Conservation (phyloP, 345 rosid species). For the Angophora floribunda region DNA sequence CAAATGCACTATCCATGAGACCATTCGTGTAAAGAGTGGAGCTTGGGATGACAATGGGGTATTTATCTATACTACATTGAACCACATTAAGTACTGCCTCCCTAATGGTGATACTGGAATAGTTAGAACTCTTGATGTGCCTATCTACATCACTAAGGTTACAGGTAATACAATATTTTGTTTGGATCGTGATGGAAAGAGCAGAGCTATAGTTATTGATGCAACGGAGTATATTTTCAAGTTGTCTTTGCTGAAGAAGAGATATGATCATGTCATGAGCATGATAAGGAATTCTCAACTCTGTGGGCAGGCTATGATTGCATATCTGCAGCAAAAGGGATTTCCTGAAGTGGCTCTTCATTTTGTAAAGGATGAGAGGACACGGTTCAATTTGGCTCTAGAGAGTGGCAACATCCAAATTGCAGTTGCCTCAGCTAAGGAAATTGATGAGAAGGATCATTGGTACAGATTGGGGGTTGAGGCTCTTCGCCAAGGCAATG, state of each 20-base stretch:
- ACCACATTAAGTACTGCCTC: constrained; percentile 86
- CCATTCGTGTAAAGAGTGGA: constrained; percentile 79
- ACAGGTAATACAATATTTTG: constrained; percentile 53
- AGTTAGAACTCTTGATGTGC: constrained; percentile 75
- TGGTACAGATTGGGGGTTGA: constrained; percentile 93
- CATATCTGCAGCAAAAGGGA: constrained; percentile 91
- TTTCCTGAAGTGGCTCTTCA: constrained; percentile 98
- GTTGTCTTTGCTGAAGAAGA: constrained; percentile 67
- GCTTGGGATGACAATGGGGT: constrained; percentile 96
- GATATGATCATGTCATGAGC: constrained; percentile 80
- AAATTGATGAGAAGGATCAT: constrained; percentile 90
- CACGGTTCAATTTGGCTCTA: constrained; percentile 83
- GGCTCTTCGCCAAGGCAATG: constrained; percentile 97
- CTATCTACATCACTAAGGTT: constrained; percentile 75
- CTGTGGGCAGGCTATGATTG: constrained; percentile 94
- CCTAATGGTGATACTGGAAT: constrained; percentile 93
- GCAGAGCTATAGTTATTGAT: constrained; percentile 51
- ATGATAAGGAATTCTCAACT: constrained; percentile 93
- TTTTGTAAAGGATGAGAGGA: constrained; percentile 91
- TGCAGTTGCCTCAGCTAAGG: constrained; percentile 96
- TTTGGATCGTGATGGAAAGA: constrained; percentile 89
- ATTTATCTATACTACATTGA: constrained; percentile 77
- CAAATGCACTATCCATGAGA: constrained; percentile 87
- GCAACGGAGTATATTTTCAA: constrained; percentile 88
- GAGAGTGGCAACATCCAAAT: constrained; percentile 93